Evolutionary conservation across 192 early-diverging fungal species (phyloP).

Genomic region (Mortierella hygrophila): DNA sequence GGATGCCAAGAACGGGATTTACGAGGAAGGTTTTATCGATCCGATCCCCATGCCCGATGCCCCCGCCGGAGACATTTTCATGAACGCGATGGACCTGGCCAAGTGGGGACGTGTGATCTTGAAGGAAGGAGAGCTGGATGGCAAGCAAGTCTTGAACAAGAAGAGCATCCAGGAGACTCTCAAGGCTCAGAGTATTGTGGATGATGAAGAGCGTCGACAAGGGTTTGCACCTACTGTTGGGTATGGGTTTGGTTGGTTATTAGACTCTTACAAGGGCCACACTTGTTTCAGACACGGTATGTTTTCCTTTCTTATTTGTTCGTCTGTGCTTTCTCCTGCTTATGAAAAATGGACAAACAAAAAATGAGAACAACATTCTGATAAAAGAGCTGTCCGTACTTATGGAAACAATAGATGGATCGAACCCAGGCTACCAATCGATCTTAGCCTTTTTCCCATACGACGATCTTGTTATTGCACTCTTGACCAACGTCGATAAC

Average conservation of each 20-base stretch:
- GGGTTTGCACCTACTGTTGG: slow-evolving; percentile 5
- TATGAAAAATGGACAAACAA: too few relatives aligned
- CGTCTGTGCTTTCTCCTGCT: background rate
- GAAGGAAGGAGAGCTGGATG: slow-evolving; percentile 13
- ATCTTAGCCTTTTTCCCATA: slow-evolving; percentile 14
- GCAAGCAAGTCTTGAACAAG: slow-evolving; percentile 27
- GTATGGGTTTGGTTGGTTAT: slow-evolving; percentile 31
- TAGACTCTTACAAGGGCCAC: slow-evolving; percentile 24
- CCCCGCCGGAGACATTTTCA: slow-evolving; percentile 23
- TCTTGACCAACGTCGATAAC: background rate
- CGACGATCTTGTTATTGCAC: background rate
- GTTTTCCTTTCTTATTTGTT: background rate
- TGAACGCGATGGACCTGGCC: slow-evolving; percentile 20
- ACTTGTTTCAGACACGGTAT: slow-evolving; percentile 3
- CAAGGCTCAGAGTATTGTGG: background rate
- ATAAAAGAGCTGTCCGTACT: background rate
- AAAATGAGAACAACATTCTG: too few relatives aligned
- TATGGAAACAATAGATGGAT: background rate
- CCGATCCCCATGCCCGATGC: slow-evolving; percentile 4
- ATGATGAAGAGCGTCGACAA: background rate
- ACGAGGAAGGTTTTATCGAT: slow-evolving; percentile 3
- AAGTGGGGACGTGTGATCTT: slow-evolving; percentile 19
- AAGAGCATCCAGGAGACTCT: slow-evolving; percentile 8
- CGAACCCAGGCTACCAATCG: background rate
- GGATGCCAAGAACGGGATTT: slow-evolving; percentile 2